phyloP scores from a whole-genome alignment of 83 land plant genomes.

The Picea abies region DNA sequence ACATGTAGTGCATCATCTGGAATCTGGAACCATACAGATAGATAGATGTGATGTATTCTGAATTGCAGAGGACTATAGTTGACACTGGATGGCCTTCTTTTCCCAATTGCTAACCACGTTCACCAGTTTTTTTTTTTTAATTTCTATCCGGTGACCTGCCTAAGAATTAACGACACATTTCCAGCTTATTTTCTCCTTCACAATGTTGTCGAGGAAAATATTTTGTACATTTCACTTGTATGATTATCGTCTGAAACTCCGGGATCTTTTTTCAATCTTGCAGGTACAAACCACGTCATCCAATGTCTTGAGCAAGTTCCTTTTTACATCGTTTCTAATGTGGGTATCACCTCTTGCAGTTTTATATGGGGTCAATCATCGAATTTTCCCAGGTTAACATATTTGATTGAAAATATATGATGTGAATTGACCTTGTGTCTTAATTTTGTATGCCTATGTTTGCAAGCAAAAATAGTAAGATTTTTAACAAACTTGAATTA shows the following conservation, averaged over 20 bases:
- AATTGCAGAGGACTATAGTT: background rate
- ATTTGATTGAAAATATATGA: no score
- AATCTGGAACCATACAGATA: background rate
- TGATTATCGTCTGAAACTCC: background rate
- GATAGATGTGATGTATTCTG: background rate
- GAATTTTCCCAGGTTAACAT: constrained; percentile 32
- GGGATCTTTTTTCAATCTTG: background rate
- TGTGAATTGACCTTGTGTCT: no score
- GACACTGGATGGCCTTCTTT: background rate
- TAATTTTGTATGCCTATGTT: no score
- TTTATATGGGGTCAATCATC: constrained; percentile 45
- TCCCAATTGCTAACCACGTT: background rate
- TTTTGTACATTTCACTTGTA: background rate
- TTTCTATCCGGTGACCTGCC: background rate
- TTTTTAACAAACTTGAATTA: no score
- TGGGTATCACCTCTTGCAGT: constrained; percentile 44
- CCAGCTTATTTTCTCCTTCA: background rate
- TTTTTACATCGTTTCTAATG: constrained; percentile 40
- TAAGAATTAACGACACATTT: background rate
- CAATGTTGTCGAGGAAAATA: no score
- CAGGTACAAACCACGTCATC: constrained; percentile 1
- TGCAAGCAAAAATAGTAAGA: no score
- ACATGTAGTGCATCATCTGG: no score
- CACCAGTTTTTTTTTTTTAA: background rate
- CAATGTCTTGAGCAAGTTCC: constrained; percentile 25